phyloP scores from a whole-genome alignment of 2,329 filamentous ascomycete genomes.

The Celoporthe dispersa region DNA sequence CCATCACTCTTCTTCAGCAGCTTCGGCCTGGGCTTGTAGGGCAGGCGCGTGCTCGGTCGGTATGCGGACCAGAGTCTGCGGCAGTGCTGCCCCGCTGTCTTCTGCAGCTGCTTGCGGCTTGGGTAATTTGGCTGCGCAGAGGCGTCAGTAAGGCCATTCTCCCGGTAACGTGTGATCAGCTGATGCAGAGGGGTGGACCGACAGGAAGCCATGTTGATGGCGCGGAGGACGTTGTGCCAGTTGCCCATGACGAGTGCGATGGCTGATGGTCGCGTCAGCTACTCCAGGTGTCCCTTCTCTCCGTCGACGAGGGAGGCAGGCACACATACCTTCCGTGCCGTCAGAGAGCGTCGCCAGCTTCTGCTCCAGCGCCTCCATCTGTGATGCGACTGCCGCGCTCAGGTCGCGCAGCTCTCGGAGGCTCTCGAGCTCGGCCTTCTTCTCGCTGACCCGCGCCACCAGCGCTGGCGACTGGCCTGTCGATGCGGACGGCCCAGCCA shows the following conservation, averaged over 20 bases:
- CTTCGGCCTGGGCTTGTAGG: slow-evolving; percentile 64
- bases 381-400: slow-evolving; percentile 75
- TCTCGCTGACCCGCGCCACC: slow-evolving; percentile 79
- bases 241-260: slow-evolving; percentile 85
- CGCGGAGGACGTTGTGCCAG: slow-evolving; percentile 84
- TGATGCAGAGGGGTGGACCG: slow-evolving; percentile 41
- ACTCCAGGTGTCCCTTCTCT: slow-evolving; percentile 20
- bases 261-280: slow-evolving; percentile 51
- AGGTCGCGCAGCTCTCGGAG: slow-evolving; percentile 78
- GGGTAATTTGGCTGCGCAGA: slow-evolving; percentile 66
- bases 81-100: slow-evolving; percentile 56
- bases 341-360: slow-evolving; percentile 78
- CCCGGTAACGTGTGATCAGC: slow-evolving; percentile 22
- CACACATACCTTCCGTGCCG: slow-evolving; percentile 72
- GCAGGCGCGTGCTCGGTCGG: slow-evolving; percentile 77
- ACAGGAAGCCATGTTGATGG: slow-evolving; percentile 87
- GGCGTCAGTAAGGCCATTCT: not conserved
- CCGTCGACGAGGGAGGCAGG: not conserved
- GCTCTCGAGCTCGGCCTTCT: slow-evolving; percentile 81
- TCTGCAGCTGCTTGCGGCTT: slow-evolving; percentile 55
- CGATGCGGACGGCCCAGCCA: slow-evolving; percentile 47
- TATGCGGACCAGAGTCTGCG: slow-evolving; percentile 83
- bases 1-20: slow-evolving; percentile 44
- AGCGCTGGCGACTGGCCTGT: slow-evolving; percentile 70
- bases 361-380: slow-evolving; percentile 82